Base-by-base conservation (phyloP, 257 asterid species). In the Solanum piurae region DNA sequence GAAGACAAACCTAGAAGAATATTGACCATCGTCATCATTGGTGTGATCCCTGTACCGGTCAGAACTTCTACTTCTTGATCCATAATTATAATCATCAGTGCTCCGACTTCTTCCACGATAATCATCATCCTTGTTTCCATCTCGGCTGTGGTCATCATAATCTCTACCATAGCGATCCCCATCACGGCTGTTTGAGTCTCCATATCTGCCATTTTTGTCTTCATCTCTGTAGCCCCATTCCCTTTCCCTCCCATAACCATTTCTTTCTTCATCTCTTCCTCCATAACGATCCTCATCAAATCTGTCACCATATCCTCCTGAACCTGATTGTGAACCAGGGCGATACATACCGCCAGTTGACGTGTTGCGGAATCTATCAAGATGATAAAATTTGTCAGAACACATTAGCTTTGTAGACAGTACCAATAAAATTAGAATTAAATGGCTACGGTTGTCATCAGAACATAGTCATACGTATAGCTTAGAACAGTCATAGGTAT, bases 11-110 rank as follows among this genome's bases (percentile, higher is more conserved):
- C 99, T 94, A 77, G 98, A 93, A 88, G 98, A 92, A 90, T 95
- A 93, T 85, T 95, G 99, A 66, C 95, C 94, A 89, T 96, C 98
- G 66, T 95, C 95, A 84, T 94, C 99, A 91, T 90, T 92, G 75
- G 89, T 87, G 79, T 89, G 91, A 60, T 91, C 94, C 85, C 91
- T 91, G 82, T 94, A 95, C 80, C 88, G 90, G 62, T 95, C 99
- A 89, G 96, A 94, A 91, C 98, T 95, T 92, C 95, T 93, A 90
- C 99, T 93, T 93, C 98, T 95, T 87, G 99, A 91, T n/a, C 94
- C 98, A 93, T 93, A 89, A 83, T 92, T 91, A 89, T 93, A 90
- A 73, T 91, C 94, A 93, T 95, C 97, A 72, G 16, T 29, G 83
- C 88, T 93, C 82, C 80, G 95, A 88, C 95, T 89, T 89, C 98